A percentile compares a stretch with the other conserved stretches of the same genome.
Conservation (phyloP, 805 yeast species). For the Yamadazyma kitorensis region DNA sequence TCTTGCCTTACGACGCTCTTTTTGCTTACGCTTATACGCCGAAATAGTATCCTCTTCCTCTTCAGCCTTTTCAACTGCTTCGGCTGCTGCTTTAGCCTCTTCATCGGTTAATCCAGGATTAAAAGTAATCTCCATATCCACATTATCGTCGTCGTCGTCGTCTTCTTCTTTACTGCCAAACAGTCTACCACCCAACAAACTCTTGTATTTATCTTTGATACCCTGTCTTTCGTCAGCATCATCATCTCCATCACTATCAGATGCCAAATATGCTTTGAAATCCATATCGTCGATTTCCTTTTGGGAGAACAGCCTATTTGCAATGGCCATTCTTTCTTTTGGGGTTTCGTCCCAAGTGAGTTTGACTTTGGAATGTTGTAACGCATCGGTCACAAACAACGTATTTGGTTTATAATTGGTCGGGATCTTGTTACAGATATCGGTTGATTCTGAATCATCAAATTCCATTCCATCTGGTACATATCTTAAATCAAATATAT, state of each 20-base stretch:
- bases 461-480: slow-evolving; percentile 92
- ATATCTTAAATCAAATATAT: slow-evolving; percentile 86
- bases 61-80: slow-evolving; percentile 33
- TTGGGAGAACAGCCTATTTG: slow-evolving; percentile 80
- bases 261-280: slow-evolving; percentile 87
- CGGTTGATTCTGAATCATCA: slow-evolving; percentile 68
- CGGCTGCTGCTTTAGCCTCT: slow-evolving; percentile 24
- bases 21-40: slow-evolving; percentile 80
- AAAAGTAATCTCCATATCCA: slow-evolving; percentile 94
- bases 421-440: slow-evolving; percentile 70
- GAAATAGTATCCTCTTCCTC: slow-evolving; percentile 74
- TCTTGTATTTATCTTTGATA: slow-evolving; percentile 58
- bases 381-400: slow-evolving; percentile 86
- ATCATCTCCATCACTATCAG: slow-evolving; percentile 29
- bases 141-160: slow-evolving; percentile 55
- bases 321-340: slow-evolving; percentile 71
- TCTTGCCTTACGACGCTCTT: slow-evolving; percentile 86
- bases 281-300: slow-evolving; percentile 90
- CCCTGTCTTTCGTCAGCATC: slow-evolving; percentile 21
- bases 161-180: slow-evolving; percentile 23
- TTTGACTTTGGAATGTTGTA: slow-evolving; percentile 94
- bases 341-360: slow-evolving; percentile 99
- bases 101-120: slow-evolving; percentile 71
- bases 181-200: slow-evolving; percentile 48
- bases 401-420: slow-evolving; percentile 70